phyloP scores from a whole-genome alignment of 208 protist species.

The Trichomonas tenax region DNA sequence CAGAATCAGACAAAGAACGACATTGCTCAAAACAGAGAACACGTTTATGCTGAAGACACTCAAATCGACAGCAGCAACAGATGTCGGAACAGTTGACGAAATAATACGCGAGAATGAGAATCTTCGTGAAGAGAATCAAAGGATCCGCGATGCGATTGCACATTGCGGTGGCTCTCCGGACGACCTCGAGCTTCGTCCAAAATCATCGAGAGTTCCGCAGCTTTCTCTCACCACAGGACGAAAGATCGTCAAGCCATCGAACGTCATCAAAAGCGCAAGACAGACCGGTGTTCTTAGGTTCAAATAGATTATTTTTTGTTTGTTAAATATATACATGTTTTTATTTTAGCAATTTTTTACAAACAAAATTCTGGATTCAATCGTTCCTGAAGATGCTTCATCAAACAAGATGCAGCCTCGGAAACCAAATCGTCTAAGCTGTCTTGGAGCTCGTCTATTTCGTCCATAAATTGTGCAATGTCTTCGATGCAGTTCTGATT shows the following conservation, averaged over 20 bases:
- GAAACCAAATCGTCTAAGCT: too few relatives aligned
- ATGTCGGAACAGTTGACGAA: not conserved
- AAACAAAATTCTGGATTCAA: too few relatives aligned
- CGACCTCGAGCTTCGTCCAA: not conserved
- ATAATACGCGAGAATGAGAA: not conserved
- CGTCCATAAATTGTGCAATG: too few relatives aligned
- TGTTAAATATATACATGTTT: not conserved
- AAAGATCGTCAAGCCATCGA: not conserved
- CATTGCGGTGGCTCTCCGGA: not conserved
- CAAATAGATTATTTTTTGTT: not conserved
- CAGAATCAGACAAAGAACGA: not conserved
- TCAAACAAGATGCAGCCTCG: too few relatives aligned
- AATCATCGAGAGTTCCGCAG: not conserved
- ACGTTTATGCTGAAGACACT: not conserved
- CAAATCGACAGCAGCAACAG: not conserved
- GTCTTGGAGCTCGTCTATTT: too few relatives aligned
- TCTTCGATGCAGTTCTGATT: too few relatives aligned
- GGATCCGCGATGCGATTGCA: not conserved
- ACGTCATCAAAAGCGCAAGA: not conserved
- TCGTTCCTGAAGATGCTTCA: too few relatives aligned
- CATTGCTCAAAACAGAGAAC: not conserved
- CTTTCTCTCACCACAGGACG: not conserved
- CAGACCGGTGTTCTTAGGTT: not conserved
- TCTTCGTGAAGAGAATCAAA: not conserved
- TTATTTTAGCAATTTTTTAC: too few relatives aligned